These are phyloP conservation scores for Mitragyna speciosa DNA, from an alignment of 257 asterid genomes.

Conservation along the genomic window DNA sequence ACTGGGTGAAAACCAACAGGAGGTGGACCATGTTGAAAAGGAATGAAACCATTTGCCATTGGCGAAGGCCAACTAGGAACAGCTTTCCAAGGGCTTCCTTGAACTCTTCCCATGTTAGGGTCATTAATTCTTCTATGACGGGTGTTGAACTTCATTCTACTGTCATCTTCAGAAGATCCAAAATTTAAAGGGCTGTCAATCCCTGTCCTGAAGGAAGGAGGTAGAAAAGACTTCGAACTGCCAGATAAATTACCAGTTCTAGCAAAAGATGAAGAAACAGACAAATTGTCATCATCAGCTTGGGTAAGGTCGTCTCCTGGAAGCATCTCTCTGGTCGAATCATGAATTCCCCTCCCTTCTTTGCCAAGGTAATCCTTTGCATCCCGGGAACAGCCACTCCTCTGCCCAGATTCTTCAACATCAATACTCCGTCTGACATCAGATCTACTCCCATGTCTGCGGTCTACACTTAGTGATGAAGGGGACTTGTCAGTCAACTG, in stretches of 20 bases:
- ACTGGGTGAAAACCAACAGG: slow-evolving; percentile 71
- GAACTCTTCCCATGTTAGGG: slow-evolving; percentile 74
- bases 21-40: slow-evolving; percentile 83
- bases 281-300: slow-evolving; percentile 59
- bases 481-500: slow-evolving; percentile 73
- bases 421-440: slow-evolving; percentile 66
- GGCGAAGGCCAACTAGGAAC: slow-evolving; percentile 93
- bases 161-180: slow-evolving; percentile 73
- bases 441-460: slow-evolving; percentile 57
- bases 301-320: slow-evolving; percentile 67
- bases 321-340: slow-evolving; percentile 41
- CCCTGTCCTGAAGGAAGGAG: slow-evolving; percentile 63
- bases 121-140: slow-evolving; percentile 80
- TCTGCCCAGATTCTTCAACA: slow-evolving; percentile 68
- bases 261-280: slow-evolving; percentile 76
- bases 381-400: slow-evolving; percentile 74
- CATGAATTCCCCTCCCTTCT: slow-evolving; percentile 70
- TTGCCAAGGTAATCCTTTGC: slow-evolving; percentile 51
- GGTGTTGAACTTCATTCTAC: slow-evolving; percentile 62
- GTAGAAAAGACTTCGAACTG: slow-evolving; percentile 56
- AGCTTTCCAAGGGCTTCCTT: slow-evolving; percentile 87
- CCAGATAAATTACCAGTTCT: slow-evolving; percentile 59
- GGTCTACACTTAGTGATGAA: slow-evolving; percentile 51
- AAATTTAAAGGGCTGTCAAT: slow-evolving; percentile 59
- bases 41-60: slow-evolving; percentile 87